A percentile compares a stretch with the other conserved stretches of the same genome.
Conservation (phyloP, 371 early-diverging fungal genomes). For the Chytridiales sp. region DNA sequence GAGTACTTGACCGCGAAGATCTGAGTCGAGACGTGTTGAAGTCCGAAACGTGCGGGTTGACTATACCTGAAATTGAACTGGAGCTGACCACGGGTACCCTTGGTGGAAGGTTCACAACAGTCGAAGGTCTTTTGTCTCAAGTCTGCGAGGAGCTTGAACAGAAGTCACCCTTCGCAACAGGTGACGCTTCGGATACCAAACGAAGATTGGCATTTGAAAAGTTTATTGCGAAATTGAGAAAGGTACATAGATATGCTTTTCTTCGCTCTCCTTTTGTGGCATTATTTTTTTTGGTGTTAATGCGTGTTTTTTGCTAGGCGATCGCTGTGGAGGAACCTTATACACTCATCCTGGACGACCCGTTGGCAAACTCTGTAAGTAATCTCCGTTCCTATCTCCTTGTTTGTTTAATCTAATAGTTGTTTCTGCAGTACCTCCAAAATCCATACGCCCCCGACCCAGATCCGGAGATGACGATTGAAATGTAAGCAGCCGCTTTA, state of each 20-base stretch:
- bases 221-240: constrained; percentile 68
- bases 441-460: constrained; percentile 91
- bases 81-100: constrained; percentile 81
- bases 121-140: constrained; percentile 89
- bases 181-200: constrained; percentile 68
- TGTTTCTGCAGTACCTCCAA: constrained; percentile 41
- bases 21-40: constrained; percentile 91
- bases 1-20: constrained; percentile 80
- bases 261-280: neutral
- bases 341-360: constrained; percentile 86
- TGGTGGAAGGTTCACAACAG: constrained; percentile 95
- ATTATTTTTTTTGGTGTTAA: neutral
- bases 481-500: constrained; percentile 32
- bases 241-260: constrained; percentile 40
- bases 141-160: constrained; percentile 80
- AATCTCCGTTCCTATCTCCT: constrained; percentile 55
- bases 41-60: constrained; percentile 86
- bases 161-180: constrained; percentile 68
- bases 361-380: constrained; percentile 74
- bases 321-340: constrained; percentile 24
- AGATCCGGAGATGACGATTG: constrained; percentile 90
- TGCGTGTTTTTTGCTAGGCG: neutral
- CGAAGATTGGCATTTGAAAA: constrained; percentile 56
- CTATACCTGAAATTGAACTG: constrained; percentile 86
- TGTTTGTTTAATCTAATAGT: neutral